Percentiles rank a stretch among this genome's conserved stretches.
phyloP scores from a whole-genome alignment of 495 filamentous ascomycete genomes.

The Aspergillus biplanus region DNA sequence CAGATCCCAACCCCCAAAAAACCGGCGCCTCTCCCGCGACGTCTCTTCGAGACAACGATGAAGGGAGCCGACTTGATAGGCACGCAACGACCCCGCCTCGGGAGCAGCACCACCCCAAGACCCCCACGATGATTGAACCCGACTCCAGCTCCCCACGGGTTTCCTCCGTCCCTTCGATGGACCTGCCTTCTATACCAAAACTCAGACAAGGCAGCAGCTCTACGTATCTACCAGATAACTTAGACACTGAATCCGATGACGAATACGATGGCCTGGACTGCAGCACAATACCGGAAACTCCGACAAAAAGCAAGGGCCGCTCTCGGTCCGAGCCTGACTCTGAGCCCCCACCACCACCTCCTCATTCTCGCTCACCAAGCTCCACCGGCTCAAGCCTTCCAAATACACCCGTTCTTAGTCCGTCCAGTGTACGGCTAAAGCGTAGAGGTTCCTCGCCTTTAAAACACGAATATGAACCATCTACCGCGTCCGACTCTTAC shows the following conservation, averaged over 20 bases:
- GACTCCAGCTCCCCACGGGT: conserved; percentile 45
- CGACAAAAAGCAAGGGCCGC: conserved; percentile 39
- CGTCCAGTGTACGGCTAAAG: conserved; percentile 48
- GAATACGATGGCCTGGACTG: conserved; percentile 41
- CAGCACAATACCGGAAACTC: conserved; percentile 32
- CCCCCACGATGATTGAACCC: conserved; percentile 27
- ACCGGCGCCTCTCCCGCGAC: conserved; percentile 14
- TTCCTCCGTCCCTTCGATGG: conserved; percentile 61
- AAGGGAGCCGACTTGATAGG: conserved; percentile 20
- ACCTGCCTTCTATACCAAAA: conserved; percentile 62
- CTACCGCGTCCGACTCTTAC: conserved; percentile 67
- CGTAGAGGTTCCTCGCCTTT: conserved; percentile 88
- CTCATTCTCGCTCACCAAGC: conserved; percentile 55
- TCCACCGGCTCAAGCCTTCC: conserved; percentile 51
- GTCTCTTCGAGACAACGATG: conserved; percentile 31
- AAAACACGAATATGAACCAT: conserved; percentile 97
- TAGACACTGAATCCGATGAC: conserved; percentile 32
- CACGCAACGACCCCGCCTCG: neutral
- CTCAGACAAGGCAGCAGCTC: conserved; percentile 48
- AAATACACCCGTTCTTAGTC: conserved; percentile 54
- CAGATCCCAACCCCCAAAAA: conserved; percentile 16
- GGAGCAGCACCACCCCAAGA: conserved; percentile 23
- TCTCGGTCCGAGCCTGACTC: conserved; percentile 34
- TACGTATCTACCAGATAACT: conserved; percentile 35
- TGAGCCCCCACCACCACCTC: conserved; percentile 53